These are phyloP conservation scores for Setaria viridis DNA, from an alignment of 202 grass and related monocot genomes.

Conservation along the genomic window DNA sequence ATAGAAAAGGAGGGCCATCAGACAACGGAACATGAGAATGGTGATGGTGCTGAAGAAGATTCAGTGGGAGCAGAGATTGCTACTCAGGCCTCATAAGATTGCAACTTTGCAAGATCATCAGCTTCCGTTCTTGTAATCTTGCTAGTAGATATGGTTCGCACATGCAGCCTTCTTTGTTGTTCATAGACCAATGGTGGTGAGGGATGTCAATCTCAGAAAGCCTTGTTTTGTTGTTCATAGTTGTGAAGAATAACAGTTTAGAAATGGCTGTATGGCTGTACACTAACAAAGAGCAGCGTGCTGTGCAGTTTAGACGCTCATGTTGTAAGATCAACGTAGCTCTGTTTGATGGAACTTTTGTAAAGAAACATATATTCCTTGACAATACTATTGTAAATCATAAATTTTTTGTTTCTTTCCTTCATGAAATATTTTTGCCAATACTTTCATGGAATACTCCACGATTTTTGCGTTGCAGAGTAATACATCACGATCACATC, in stretches of 20 bases:
- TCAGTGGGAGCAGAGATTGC: slow-evolving; percentile 20
- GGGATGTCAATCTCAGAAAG: not conserved
- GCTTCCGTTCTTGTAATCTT: slow-evolving; percentile 3
- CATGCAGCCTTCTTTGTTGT: slow-evolving; percentile 24
- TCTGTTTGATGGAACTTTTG: not conserved
- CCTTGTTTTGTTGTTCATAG: slow-evolving; percentile 2
- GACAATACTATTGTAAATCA: slow-evolving; percentile 34
- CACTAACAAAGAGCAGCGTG: not conserved
- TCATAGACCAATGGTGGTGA: slow-evolving; percentile 29
- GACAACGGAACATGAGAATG: slow-evolving; percentile 29
- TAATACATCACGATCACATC: not conserved
- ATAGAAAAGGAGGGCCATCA: slow-evolving; percentile 43
- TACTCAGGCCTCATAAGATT: slow-evolving; percentile 22
- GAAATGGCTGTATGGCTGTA: slow-evolving; percentile 47
- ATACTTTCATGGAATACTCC: not conserved
- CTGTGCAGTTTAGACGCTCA: slow-evolving; percentile 19
- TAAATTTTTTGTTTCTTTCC: not conserved
- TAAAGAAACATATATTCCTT: slow-evolving; percentile 30
- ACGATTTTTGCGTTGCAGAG: not conserved
- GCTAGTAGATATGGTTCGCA: not conserved
- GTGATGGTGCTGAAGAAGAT: slow-evolving; percentile 9
- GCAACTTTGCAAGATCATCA: slow-evolving; percentile 22
- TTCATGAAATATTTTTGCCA: not conserved
- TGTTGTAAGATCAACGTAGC: slow-evolving; percentile 35
- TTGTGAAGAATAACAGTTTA: slow-evolving; percentile 21